phyloP scores from a whole-genome alignment of 331 rosid genomes.

The Pyrus hybrid region DNA sequence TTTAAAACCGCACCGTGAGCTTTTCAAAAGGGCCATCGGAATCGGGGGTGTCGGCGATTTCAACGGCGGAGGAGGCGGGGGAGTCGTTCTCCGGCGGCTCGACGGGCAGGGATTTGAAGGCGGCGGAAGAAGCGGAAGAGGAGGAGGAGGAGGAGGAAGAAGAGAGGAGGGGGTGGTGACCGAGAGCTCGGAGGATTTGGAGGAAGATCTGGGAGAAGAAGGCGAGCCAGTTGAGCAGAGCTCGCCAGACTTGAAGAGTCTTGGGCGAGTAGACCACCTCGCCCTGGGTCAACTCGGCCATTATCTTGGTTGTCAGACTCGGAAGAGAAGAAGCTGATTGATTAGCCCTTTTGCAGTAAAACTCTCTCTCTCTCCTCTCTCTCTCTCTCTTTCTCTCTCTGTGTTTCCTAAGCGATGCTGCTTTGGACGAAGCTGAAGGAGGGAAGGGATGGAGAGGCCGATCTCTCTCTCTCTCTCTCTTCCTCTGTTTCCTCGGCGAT shows the following conservation, averaged over 20 bases:
- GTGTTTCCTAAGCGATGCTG: constrained; percentile 28
- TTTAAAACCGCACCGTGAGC: constrained; percentile 52
- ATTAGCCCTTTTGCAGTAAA: background rate
- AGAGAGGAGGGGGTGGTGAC: constrained; percentile 66
- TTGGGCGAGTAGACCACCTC: constrained; percentile 71
- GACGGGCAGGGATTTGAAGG: constrained; percentile 76
- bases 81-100: constrained; percentile 52
- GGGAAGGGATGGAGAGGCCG: background rate
- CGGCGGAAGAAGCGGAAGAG: constrained; percentile 16
- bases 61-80: constrained; percentile 36
- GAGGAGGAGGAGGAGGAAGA: constrained; percentile 25
- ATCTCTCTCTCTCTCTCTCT: background rate
- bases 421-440: constrained; percentile 29
- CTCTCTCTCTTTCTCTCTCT: background rate
- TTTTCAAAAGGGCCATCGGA: constrained; percentile 26
- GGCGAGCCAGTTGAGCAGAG: constrained; percentile 74
- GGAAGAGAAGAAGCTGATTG: background rate
- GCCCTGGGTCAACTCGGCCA: constrained; percentile 93
- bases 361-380: background rate
- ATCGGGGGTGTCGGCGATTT: constrained; percentile 33
- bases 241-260: constrained; percentile 71
- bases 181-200: constrained; percentile 69
- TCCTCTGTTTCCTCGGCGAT: constrained; percentile 25
- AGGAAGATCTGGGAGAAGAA: constrained; percentile 89
- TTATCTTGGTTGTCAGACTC: constrained; percentile 3